These are phyloP conservation scores for Nymphaea thermarum DNA, from an alignment of 164 flowering plant species.

Conservation along the genomic window DNA sequence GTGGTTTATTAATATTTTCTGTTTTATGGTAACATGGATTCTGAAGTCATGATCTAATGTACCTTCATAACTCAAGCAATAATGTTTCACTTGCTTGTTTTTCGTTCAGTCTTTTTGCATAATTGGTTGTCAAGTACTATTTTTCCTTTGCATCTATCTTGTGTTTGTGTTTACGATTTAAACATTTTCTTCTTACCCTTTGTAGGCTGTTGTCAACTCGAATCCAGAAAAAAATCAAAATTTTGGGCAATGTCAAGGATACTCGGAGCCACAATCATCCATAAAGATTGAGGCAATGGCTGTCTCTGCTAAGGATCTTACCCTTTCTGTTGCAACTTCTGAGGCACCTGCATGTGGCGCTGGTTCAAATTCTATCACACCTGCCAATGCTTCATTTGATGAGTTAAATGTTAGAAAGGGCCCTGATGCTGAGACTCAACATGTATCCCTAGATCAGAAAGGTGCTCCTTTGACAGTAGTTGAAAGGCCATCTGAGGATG, in stretches of 20 bases:
- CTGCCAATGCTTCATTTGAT: background rate
- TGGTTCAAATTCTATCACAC: background rate
- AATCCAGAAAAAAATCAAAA: background rate
- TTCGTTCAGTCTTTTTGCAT: too few species aligned
- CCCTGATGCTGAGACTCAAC: background rate
- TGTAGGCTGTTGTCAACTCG: background rate
- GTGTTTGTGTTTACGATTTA: background rate
- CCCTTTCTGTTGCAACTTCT: background rate
- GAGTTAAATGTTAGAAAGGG: background rate
- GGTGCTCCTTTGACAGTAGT: conserved; percentile 9
- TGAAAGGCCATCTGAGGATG: conserved; percentile 53
- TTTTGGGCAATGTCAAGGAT: background rate
- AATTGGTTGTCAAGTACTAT: too few species aligned
- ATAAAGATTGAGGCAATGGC: background rate
- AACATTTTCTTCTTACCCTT: background rate
- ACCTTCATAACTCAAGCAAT: too few species aligned
- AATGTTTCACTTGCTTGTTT: too few species aligned
- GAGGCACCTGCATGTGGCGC: background rate
- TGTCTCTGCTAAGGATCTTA: background rate
- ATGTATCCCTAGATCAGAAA: background rate
- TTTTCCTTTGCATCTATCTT: background rate
- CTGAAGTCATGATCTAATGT: too few species aligned
- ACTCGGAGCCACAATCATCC: background rate
- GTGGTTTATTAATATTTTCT: too few species aligned
- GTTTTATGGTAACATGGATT: too few species aligned